Conservation (phyloP, 1,284 basidiomycete species). For the Schizophyllum amplum region DNA sequence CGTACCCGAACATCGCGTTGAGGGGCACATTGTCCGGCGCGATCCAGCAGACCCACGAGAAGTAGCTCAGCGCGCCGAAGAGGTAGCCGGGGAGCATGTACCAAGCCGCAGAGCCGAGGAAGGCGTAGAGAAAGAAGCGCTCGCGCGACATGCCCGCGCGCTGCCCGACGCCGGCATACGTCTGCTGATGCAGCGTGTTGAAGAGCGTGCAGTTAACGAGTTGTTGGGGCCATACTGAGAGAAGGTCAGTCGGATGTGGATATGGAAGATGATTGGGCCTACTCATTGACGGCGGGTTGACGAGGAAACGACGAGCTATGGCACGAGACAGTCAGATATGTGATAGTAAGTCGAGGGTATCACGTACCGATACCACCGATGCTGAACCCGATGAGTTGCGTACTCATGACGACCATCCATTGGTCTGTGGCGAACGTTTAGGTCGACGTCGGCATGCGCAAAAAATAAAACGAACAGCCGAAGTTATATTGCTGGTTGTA, state of each 20-base stretch:
- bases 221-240: constrained; percentile 76
- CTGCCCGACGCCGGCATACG: constrained; percentile 53
- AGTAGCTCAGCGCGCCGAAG: constrained; percentile 57
- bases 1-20: constrained; percentile 76
- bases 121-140: constrained; percentile 69
- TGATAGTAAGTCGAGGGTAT: neutral
- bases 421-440: constrained; percentile 37
- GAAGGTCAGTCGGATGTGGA: constrained; percentile 2
- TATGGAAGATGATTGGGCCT: constrained; percentile 26
- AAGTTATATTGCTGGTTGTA: constrained; percentile 60
- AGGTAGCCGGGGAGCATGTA: constrained; percentile 73
- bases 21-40: constrained; percentile 58
- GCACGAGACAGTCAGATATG: no score
- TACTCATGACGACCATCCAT: constrained; percentile 77
- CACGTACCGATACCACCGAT: constrained; percentile 62
- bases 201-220: constrained; percentile 81
- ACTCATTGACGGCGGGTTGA: constrained; percentile 90
- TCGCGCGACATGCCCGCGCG: constrained; percentile 65
- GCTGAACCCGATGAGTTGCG: constrained; percentile 82
- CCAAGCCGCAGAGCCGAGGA: constrained; percentile 53
- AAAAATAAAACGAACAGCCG: constrained; percentile 32
- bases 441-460: neutral
- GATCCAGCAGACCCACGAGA: constrained; percentile 56
- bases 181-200: constrained; percentile 63
- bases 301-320: constrained; percentile 60